Conservation (phyloP, 1,139 yeast species). For the Chernovozyma aurita region DNA sequence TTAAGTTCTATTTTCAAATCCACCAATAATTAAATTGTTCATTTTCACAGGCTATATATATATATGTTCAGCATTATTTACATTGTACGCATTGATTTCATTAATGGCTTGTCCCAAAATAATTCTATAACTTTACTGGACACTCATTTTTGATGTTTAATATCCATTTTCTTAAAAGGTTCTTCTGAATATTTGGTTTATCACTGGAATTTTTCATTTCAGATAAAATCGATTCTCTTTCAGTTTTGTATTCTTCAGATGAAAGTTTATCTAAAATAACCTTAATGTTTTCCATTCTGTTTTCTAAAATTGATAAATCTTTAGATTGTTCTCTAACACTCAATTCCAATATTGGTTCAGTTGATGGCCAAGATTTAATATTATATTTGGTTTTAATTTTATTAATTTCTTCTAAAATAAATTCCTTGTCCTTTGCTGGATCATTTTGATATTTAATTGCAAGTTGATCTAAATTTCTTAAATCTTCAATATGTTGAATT, state of each 20-base stretch:
- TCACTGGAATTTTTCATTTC: conserved; percentile 13
- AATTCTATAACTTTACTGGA: conserved; percentile 25
- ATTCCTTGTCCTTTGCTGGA: conserved; percentile 33
- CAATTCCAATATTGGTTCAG: conserved; percentile 34
- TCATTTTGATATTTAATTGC: conserved; percentile 30
- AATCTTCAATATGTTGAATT: conserved; percentile 44
- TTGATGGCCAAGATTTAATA: conserved; percentile 56
- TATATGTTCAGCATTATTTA: too few species aligned
- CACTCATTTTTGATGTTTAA: conserved; percentile 33
- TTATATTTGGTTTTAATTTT: conserved; percentile 49
- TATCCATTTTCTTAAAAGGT: conserved; percentile 38
- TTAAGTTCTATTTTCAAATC: too few species aligned
- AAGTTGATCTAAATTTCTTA: conserved; percentile 41
- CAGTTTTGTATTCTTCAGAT: conserved; percentile 23
- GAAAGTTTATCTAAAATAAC: conserved; percentile 30
- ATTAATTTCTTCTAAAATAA: conserved; percentile 39
- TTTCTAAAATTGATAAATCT: conserved; percentile 22
- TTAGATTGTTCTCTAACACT: conserved; percentile 22
- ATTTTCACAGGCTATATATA: too few species aligned
- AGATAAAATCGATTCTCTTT: conserved; percentile 24
- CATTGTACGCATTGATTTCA: too few species aligned
- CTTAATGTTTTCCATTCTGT: conserved; percentile 26
- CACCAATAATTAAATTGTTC: too few species aligned
- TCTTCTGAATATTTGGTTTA: conserved; percentile 28
- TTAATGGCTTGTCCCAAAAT: too few species aligned